Evolutionary conservation across 352 stramenopile genomes (phyloP).

Genomic region (Globisporangium lucens): DNA sequence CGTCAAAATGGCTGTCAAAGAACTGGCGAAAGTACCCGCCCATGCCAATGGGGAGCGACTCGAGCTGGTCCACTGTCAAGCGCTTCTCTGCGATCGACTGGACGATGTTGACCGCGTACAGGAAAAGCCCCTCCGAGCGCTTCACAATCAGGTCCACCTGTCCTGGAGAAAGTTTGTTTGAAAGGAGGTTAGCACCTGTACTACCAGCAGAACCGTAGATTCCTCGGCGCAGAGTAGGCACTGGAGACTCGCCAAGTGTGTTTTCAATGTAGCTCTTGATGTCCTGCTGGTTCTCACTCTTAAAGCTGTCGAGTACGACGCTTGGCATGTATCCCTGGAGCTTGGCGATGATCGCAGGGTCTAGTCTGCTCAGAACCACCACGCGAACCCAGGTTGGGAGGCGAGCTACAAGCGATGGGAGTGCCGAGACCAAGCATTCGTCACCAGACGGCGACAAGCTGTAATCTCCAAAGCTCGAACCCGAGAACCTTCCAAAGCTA

Average conservation of each 20-base stretch:
- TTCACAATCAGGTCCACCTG: slow-evolving; percentile 49
- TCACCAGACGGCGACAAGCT: slow-evolving; percentile 17
- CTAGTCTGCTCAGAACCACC: slow-evolving; percentile 62
- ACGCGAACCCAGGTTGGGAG: slow-evolving; percentile 68
- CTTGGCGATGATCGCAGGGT: slow-evolving; percentile 51
- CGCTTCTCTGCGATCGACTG: slow-evolving; percentile 55
- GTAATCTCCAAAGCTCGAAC: not conserved
- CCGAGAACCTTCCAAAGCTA: slow-evolving; percentile 16
- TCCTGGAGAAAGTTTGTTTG: slow-evolving; percentile 23
- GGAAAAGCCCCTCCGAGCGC: slow-evolving; percentile 59
- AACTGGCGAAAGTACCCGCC: slow-evolving; percentile 65
- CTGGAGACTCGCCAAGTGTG: slow-evolving; percentile 14
- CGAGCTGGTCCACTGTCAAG: slow-evolving; percentile 43
- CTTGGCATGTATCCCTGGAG: slow-evolving; percentile 49
- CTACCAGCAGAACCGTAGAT: not conserved
- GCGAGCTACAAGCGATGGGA: slow-evolving; percentile 44
- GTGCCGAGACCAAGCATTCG: slow-evolving; percentile 58
- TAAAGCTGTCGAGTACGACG: slow-evolving; percentile 42
- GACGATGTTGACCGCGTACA: slow-evolving; percentile 78
- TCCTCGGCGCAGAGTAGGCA: not conserved
- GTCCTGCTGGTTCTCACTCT: slow-evolving; percentile 48
- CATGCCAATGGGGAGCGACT: slow-evolving; percentile 59
- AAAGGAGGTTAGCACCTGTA: not conserved
- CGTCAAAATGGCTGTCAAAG: slow-evolving; percentile 66
- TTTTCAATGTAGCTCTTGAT: slow-evolving; percentile 32